Evolutionary conservation across 768 basidiomycete genomes (phyloP), one percentile per base, ranked within the genome.

Genomic region (Solioccasus polychromus): DNA sequence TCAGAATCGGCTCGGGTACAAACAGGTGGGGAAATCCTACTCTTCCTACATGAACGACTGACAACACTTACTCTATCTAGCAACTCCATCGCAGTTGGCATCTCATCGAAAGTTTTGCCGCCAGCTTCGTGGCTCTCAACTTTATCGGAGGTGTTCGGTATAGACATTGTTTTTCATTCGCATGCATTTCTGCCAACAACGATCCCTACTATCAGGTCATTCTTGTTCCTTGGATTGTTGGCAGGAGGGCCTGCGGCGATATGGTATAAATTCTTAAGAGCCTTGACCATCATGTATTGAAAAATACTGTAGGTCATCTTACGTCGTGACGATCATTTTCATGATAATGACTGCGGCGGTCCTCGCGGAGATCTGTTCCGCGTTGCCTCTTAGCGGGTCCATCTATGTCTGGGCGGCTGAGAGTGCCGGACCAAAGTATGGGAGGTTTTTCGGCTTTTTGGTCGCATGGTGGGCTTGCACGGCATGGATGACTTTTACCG

Each of bases 371-470:
- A 83, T 94, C 42, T 94, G 92, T 65, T 93, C 92, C 31, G 88
- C 91, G 5, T 72, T 93, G 23, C 87, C 88, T 5, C 64, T 92
- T 39, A 89, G 87, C 45, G 92, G 92, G 3, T 93, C 91, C 8
- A 94, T 96, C 63, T 95, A 94, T 65, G 83, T 92, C 39, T 95
- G 92, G 92, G 88, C 91, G 0, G 92, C 91, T 15, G 92, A 92
- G 60, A 91, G 90, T 58, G 92, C 90, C 5, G 92, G 92, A 2
- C 83, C 83, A 5, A 90, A 88, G 54, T 83, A 89, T 57, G 90
- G 83, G 3, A 77, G 92, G 28, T 86, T 94, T 66, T 79, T 91
- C 52, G 92, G 90, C 1, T 92, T 93, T 68, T 64, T 91, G 45
- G 92, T 93, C 14, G 92, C 92, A 24, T 95, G 88, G 87, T 95